A percentile compares a stretch with the other conserved stretches of the same genome.
phyloP scores from a whole-genome alignment of 495 filamentous ascomycete genomes.

The Chaetomidium leptoderma region DNA sequence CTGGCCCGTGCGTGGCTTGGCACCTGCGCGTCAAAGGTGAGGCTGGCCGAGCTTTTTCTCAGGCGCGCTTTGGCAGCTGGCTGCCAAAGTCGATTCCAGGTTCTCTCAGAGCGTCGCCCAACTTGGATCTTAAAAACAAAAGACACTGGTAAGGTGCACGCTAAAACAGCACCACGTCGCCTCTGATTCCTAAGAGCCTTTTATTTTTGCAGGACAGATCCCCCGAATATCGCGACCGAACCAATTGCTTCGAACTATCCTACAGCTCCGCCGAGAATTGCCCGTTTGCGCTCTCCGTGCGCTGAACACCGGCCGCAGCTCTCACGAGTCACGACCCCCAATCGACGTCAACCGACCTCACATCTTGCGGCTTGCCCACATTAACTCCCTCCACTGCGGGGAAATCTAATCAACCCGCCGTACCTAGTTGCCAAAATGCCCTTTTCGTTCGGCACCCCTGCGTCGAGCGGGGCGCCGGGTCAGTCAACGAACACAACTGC shows the following conservation, averaged over 20 bases:
- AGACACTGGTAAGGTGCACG: constrained; percentile 7
- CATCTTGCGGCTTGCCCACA: neutral
- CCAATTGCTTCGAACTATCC: constrained; percentile 8
- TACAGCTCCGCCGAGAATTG: neutral
- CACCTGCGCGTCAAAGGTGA: constrained; percentile 5
- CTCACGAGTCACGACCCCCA: neutral
- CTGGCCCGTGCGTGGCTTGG: constrained; percentile 16
- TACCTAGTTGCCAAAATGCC: constrained; percentile 23
- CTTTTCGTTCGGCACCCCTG: constrained; percentile 39
- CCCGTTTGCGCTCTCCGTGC: constrained; percentile 6
- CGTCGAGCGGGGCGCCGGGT: constrained; percentile 35
- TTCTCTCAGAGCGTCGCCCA: neutral
- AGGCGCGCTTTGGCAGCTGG: constrained; percentile 27
- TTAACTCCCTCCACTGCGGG: neutral
- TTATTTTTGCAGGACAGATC: neutral
- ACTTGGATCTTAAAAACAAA: constrained; percentile 6
- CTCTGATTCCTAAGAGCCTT: neutral
- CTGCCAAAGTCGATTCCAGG: constrained; percentile 22
- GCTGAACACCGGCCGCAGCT: constrained; percentile 1
- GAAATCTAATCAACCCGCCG: neutral
- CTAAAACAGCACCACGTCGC: neutral
- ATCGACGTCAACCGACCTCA: neutral
- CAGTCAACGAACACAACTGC: constrained; percentile 39
- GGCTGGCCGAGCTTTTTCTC: constrained; percentile 23
- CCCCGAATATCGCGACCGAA: neutral